Base-by-base conservation (phyloP, 2,329 filamentous ascomycete genomes). In the Phialophora chinensis region DNA sequence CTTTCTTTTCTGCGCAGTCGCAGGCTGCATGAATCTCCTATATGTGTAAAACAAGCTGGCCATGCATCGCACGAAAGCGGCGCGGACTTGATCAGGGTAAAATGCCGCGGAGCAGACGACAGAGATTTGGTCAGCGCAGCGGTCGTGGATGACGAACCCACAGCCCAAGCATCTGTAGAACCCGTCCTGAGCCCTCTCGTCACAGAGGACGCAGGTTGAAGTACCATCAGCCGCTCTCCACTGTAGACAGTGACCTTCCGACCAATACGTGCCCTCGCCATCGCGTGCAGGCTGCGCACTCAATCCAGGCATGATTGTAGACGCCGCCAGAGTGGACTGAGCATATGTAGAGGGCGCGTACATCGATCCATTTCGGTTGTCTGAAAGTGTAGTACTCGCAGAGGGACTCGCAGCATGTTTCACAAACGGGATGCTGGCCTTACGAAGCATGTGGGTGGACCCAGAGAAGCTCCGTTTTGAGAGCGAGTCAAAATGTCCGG, bases 391-490 rank as follows among this genome's bases (percentile, higher is more conserved):
- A 14, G 77, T 82, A 66, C 84, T 80, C 0, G 82, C 81, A 27
- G 47, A 52, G 23, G 78, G 72, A 55, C 78, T 80, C 5, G 77
- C 76, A 60, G 85, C 83, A 76, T 90, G 87, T 57, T 85, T 84
- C 42, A 92, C 82, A 79, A 94, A 93, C 4, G 93, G 91, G 35
- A 89, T 81, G 76, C 87, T 91, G 4, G 91, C 80, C 82, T 72
- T 86, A 82, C 56, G 85, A 81, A 68, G 66, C 63, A 79, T 72
- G 17, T 68, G 63, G 12, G 38, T 58, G 38, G 68, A 67, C 75
- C 93, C 84, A 0, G 93, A 96, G n/a, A 93, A 96, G 80, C 93
- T 97, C 71, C 94, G 88, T 66, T 93, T 87, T n/a, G 90, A 90
- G 71, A 83, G 79, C 64, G 90, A 87, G 74, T 95, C 91, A 72